Evolutionary conservation across 768 basidiomycete genomes (phyloP).

Genomic region (Rhizopogon sp.): DNA sequence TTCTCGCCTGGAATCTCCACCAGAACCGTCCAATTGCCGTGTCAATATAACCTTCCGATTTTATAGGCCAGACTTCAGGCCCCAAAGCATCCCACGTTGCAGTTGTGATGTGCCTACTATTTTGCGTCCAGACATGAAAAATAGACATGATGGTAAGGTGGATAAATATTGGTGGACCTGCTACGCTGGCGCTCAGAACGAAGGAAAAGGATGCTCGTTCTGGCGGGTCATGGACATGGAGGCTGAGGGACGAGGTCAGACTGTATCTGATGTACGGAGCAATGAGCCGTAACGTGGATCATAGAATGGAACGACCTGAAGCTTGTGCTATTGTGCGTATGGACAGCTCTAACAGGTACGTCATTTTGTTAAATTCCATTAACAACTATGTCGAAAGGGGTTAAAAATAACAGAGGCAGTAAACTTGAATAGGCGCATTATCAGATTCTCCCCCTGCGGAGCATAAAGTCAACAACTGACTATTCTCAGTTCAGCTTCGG

Average conservation of each 20-base stretch:
- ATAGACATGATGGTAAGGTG: conserved; percentile 45
- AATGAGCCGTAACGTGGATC: not conserved
- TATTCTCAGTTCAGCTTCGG: not conserved
- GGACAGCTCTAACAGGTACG: not conserved
- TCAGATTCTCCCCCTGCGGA: not conserved
- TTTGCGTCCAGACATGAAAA: conserved; percentile 77
- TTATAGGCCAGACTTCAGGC: conserved; percentile 76
- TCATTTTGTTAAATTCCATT: not conserved
- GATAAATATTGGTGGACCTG: conserved; percentile 75
- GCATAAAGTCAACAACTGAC: not conserved
- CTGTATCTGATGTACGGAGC: conserved; percentile 20
- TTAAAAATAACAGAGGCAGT: no score
- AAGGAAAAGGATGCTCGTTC: conserved; percentile 75
- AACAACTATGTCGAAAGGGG: not conserved
- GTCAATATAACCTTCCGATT: conserved; percentile 89
- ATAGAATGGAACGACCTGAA: not conserved
- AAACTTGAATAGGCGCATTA: no score
- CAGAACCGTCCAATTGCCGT: conserved; percentile 56
- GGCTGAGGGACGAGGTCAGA: conserved; percentile 59
- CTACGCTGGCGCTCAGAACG: conserved; percentile 76
- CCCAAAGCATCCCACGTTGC: conserved; percentile 63
- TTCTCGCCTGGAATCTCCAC: conserved; percentile 11
- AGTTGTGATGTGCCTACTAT: conserved; percentile 69
- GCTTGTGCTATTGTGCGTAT: not conserved
- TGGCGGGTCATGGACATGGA: conserved; percentile 73